Evolutionary conservation across 768 basidiomycete genomes (phyloP), one percentile per base, ranked within the genome.

Genomic region (Porpolomopsis calyptriformis): DNA sequence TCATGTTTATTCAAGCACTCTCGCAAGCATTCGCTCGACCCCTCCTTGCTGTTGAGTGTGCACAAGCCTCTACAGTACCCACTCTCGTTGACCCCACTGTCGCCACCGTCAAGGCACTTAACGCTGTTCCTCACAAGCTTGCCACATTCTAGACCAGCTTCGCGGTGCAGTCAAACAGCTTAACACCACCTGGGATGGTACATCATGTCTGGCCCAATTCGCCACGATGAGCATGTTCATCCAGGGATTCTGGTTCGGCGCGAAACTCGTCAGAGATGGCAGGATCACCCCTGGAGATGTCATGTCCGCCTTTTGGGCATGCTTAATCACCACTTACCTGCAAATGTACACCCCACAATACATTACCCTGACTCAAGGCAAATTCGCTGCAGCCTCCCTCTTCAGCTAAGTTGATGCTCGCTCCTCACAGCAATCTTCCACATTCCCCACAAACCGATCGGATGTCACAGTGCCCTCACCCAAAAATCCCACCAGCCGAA

Each of bases 201-300:
- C 81, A 3, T 64, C 72, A 1, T 84, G 77, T 16, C 49, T 81
- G 11, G 76, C 75, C 2, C 88, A 92, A 55, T 93, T 96, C 58
- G 71, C 84, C 48, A 76, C 85, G 56, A 82, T 92, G 73, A 76
- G 76, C 22, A 93, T 31, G 29, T 96, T 98, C 64, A 89, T 98
- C 6, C 84, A 91, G 57, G 92, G 83, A 0, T 98, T 98, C 64
- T 97, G 94, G 92, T 98, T 83, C 57, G 94, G 93, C 10, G 74
- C 84, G 2, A 82, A 85, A 57, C 74, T 96, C 43, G 90, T 99
- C 14, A 65, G 78, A 16, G 71, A 81, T 10, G 85, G 84, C 14
- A 77, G 70, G 51, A 71, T 78, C 45, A 65, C 65, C 3, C 67
- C 85, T 0, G 90, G 90, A 1, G 76, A 82, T 27, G 85, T 97